Base-by-base conservation (phyloP, 129 eudicot species). In the Ambrosia artemisiifolia region DNA sequence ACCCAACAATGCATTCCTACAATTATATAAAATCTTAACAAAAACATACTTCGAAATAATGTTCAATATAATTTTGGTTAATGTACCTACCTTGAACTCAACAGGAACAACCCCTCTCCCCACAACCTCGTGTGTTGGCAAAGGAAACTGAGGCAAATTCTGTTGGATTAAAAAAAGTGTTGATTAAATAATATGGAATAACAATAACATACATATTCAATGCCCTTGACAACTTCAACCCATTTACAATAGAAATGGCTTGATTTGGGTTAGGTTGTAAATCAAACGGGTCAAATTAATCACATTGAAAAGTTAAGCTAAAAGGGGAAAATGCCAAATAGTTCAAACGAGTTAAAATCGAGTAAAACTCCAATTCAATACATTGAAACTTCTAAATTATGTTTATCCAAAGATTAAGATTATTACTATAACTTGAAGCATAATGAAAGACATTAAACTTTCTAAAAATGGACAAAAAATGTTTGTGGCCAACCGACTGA, bases 91-190 rank as follows among this genome's bases (percentile, higher is more conserved):
- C 95, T 87, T 83, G 51, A 76, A 91, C 53, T 87, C 91, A 48
- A 19, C 46, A 0, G 87, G 79, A 28, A 82, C 78, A 43, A 79
- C 85, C 16, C 91, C 95, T 69, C 67, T 80, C 5, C 81, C 86
- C 30, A 79, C 70, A 67, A 85, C 85, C 57, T 82, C 74, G 44
- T 91, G 97, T 14, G 95, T 91, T 1, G 97, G 95, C 62, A 91
- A 64, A 7, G 97, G 95, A 43, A 72, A 91, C 30, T 82, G 85
- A 7, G 97, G 97, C 72, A 91, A 80, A 63, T 13, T 81, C 97
- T 90, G 87, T 47, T 69, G 53, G 7, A 61, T 50, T 13, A 59
- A 71, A 69, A 20, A 0, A 54, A 59, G 0, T 14, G 67, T 63
- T 24, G 40, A 19, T 46, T 32, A 16, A 30, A 33, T 11, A 57